Base-by-base conservation (phyloP, 495 filamentous ascomycete genomes). In the Melanomma pulvis-pyrius region DNA sequence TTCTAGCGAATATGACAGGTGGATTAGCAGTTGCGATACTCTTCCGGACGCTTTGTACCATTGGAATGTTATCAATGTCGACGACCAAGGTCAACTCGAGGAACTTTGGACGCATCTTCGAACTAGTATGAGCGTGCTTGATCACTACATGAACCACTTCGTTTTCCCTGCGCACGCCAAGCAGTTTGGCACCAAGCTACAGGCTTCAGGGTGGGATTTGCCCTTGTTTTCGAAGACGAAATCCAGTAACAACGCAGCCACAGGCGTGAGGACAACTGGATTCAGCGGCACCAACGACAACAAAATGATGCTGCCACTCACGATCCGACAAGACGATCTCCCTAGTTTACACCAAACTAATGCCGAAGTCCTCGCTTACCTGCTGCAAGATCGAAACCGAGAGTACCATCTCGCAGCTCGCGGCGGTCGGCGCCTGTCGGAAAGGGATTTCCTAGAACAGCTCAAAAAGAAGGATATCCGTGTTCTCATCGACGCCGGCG, bases 231-330 rank as follows among this genome's bases (percentile, higher is more conserved):
- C 53, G 17, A 57, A 19, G 2, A 9, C 19, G 53, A 3, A 8
- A 19, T 5, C 25, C 6, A 8, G 29, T 7, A 15, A 30, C 1
- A 57, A 26, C 22, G 48, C 6, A 51, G 48, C n/a, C 2, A 7
- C 48, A 24, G 6, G 6, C 15, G 28, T 49, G 24, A 25, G 48
- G 24, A 84, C 82, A 0, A 84, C 83, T 0, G 83, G 83, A 1
- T 86, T 86, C 67, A 82, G 79, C 46, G 83, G 83, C 0, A 85
- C 83, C 0, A 85, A 85, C 48, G 82, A 86, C 64, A 79, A 77
- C 50, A 72, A 79, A 19, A 55, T 64, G 0, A 75, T 83, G 74
- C 70, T 85, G 11, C 83, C 83, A 1, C 57, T 86, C 19, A 84
- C 74, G 0, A 82, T 85, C 57, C 76, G 73, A 25, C 83, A 86